These are phyloP conservation scores for Mortierella sp. DNA, from an alignment of 371 early-diverging fungal genomes.

Conservation along the genomic window DNA sequence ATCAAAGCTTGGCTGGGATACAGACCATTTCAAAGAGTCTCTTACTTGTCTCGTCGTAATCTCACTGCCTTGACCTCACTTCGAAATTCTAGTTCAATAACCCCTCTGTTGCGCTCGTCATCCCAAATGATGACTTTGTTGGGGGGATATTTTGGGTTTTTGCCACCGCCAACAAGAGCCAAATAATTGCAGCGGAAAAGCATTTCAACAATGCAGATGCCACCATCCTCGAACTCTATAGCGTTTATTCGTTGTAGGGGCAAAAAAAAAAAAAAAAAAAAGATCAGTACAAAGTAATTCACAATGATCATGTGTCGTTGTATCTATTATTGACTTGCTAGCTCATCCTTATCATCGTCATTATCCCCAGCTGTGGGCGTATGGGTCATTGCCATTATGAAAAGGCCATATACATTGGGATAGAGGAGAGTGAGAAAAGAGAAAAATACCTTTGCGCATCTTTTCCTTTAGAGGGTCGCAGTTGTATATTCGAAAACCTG, in stretches of 20 bases:
- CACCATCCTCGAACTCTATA: constrained; percentile 86
- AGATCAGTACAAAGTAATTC: not conserved
- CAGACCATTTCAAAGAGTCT: not conserved
- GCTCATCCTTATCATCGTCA: no score
- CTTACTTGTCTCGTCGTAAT: constrained; percentile 83
- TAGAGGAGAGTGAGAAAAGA: not conserved
- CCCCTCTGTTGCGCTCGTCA: constrained; percentile 79
- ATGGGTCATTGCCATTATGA: not conserved
- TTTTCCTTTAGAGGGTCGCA: constrained; percentile 92
- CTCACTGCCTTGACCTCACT: constrained; percentile 86
- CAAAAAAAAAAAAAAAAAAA: not conserved
- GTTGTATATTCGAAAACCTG: constrained; percentile 94
- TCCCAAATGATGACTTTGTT: constrained; percentile 95
- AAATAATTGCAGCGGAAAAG: constrained; percentile 93
- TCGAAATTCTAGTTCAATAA: constrained; percentile 86
- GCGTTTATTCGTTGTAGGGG: not conserved
- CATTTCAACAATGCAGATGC: constrained; percentile 95
- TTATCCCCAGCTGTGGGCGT: no score
- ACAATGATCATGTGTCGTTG: not conserved
- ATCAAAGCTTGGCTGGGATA: not conserved
- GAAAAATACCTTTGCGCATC: constrained; percentile 77
- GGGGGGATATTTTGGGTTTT: constrained; percentile 85
- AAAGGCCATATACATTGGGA: not conserved
- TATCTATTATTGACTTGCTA: not conserved
- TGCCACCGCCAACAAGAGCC: constrained; percentile 96